Percentiles rank a stretch among this genome's conserved stretches.
These are phyloP conservation scores for Acanthamoeba royreba DNA, from an alignment of 208 protist genomes.

Conservation along the genomic window DNA sequence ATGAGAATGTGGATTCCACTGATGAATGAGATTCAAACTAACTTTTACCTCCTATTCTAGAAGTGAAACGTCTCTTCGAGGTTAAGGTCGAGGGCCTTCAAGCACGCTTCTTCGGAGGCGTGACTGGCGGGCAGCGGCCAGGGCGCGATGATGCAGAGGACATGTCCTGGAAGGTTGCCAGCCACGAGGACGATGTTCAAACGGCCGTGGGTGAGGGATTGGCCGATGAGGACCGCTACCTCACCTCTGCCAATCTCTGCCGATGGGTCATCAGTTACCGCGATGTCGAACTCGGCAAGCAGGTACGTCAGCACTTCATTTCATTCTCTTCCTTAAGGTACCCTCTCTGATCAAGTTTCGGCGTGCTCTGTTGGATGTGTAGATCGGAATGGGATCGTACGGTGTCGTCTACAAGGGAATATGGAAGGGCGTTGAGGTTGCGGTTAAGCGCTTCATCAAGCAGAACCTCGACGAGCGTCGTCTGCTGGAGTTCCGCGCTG, in stretches of 20 bases:
- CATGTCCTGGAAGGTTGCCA: not conserved
- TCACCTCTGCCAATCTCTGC: not conserved
- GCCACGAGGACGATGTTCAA: not conserved
- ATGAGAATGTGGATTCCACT: not conserved
- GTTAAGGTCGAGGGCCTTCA: not conserved
- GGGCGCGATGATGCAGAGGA: too few relatives aligned
- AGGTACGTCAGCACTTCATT: too few relatives aligned
- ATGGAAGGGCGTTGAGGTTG: slow-evolving; percentile 1
- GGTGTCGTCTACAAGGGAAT: not conserved
- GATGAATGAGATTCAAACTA: not conserved
- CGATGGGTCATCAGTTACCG: not conserved
- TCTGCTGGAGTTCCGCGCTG: not conserved
- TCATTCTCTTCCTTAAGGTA: too few relatives aligned
- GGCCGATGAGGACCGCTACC: not conserved
- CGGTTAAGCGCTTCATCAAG: not conserved
- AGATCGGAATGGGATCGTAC: not conserved
- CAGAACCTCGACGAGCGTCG: not conserved
- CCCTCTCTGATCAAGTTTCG: too few relatives aligned
- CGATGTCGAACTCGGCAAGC: not conserved
- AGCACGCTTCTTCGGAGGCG: not conserved
- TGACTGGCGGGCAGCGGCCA: too few relatives aligned
- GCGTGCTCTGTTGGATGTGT: too few relatives aligned
- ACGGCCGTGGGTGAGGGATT: not conserved
- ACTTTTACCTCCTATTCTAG: not conserved
- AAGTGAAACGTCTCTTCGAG: not conserved